A percentile compares a stretch with the other conserved stretches of the same genome.
Conservation (phyloP, 768 basidiomycete species). For the Tulasnella sp. region DNA sequence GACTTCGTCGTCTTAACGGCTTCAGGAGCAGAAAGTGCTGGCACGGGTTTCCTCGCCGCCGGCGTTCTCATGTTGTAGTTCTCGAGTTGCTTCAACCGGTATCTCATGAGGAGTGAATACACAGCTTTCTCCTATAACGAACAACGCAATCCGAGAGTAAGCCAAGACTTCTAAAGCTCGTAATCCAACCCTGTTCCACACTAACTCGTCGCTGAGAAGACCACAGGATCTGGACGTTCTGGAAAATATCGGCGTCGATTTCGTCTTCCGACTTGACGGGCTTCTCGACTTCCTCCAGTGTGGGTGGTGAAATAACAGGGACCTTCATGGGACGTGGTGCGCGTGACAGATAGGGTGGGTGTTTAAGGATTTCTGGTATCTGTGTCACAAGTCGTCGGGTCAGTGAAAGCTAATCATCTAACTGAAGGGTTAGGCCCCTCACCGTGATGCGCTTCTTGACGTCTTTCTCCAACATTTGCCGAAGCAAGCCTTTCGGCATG, state of each 20-base stretch:
- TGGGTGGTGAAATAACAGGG: slow-evolving; percentile 41
- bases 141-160: no score
- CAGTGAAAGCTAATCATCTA: neutral
- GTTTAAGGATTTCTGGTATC: slow-evolving; percentile 70
- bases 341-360: slow-evolving; percentile 70
- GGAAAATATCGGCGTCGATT: slow-evolving; percentile 86
- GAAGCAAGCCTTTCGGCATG: slow-evolving; percentile 70
- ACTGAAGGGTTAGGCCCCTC: slow-evolving; percentile 19
- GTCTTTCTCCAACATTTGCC: slow-evolving; percentile 75
- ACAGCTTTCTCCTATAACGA: slow-evolving; percentile 98
- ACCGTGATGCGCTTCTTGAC: slow-evolving; percentile 67
- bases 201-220: slow-evolving; percentile 49
- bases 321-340: slow-evolving; percentile 37
- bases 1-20: neutral
- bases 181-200: neutral
- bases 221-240: slow-evolving; percentile 91
- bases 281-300: slow-evolving; percentile 61
- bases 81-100: slow-evolving; percentile 69
- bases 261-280: slow-evolving; percentile 59
- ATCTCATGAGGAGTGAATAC: slow-evolving; percentile 83
- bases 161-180: no score
- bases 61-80: slow-evolving; percentile 53
- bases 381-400: slow-evolving; percentile 20
- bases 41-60: slow-evolving; percentile 15
- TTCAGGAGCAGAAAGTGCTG: neutral